Evolutionary conservation across 306 rosid species (phyloP), one percentile per base, ranked within the genome.

Genomic region (Parietaria judaica): DNA sequence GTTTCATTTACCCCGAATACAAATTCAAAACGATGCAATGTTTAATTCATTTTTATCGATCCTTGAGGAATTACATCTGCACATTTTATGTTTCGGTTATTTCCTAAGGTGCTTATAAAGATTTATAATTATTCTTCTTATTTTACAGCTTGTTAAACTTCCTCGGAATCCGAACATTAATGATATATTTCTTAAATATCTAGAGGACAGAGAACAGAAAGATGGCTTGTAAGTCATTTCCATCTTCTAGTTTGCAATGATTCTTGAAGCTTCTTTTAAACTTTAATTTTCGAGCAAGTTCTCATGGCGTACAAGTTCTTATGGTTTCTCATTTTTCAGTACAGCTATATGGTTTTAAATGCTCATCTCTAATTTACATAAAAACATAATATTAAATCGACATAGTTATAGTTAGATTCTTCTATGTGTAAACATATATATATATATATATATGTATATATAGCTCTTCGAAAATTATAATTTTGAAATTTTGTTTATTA

Each of bases 111-210:
- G 31, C 14, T 9, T 11, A 5, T 49, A 49, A 0, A 9, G 14
- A 49, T 49, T 11, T 4, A 5, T 47, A 52, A 16, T 16, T 35
- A 31, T 61, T 64, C 15, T 9, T 12, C 49, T 53, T 69, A 50
- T 75, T 59, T 65, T 80, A 84, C 96, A 88, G 98, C 92, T 85
- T 49, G 92, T 88, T 53, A 91, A 84, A 75, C 96, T 91, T 73
- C 98, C 98, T 14, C 89, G 98, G 3, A 61, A 71, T 51, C 98
- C 92, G 61, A 92, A 75, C 74, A 90, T 88, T 36, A 85, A 80
- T 46, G 88, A 86, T 70, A 84, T 88, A 71, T 47, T 88, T 76
- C 74, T 77, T 73, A 82, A 77, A 37, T 92, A 92, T 77, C 70
- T 76, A 57, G 90, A 82, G 58, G 74, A 78, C 81, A 80, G 78